phyloP scores from a whole-genome alignment of 495 filamentous ascomycete species.

The Neurospora pannonica region DNA sequence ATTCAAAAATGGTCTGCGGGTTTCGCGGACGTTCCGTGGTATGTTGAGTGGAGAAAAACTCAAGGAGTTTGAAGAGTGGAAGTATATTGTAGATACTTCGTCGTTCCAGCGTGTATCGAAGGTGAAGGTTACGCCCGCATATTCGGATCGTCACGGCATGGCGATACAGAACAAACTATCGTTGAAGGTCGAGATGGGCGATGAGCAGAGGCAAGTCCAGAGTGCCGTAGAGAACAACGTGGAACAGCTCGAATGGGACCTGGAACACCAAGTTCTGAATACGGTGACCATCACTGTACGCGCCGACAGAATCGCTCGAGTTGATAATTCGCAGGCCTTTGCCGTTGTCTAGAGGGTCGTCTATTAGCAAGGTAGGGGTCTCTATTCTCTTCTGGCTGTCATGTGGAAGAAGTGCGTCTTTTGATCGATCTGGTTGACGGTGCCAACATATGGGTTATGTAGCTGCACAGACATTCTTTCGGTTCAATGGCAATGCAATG shows the following conservation, averaged over 20 bases:
- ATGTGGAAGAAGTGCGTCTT: neutral
- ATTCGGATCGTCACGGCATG: too few species aligned
- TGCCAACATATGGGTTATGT: neutral
- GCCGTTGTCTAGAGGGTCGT: neutral
- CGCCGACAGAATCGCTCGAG: neutral
- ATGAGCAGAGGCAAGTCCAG: too few species aligned
- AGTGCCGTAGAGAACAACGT: too few species aligned
- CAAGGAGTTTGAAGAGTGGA: neutral
- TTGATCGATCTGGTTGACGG: too few species aligned
- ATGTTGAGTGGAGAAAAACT: neutral
- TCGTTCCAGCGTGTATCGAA: too few species aligned
- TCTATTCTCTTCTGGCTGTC: neutral
- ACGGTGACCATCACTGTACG: neutral
- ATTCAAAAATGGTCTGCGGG: neutral
- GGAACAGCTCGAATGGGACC: too few species aligned
- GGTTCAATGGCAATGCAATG: neutral
- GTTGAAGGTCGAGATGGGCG: too few species aligned
- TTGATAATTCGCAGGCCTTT: neutral
- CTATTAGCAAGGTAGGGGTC: neutral
- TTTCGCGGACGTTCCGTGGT: neutral
- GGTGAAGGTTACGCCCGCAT: too few species aligned
- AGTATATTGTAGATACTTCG: too few species aligned
- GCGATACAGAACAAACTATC: too few species aligned
- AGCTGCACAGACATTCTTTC: neutral
- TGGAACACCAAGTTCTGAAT: too few species aligned